Evolutionary conservation across 371 early-diverging fungal species (phyloP).

Genomic region (Apophysomyces ossiformis): DNA sequence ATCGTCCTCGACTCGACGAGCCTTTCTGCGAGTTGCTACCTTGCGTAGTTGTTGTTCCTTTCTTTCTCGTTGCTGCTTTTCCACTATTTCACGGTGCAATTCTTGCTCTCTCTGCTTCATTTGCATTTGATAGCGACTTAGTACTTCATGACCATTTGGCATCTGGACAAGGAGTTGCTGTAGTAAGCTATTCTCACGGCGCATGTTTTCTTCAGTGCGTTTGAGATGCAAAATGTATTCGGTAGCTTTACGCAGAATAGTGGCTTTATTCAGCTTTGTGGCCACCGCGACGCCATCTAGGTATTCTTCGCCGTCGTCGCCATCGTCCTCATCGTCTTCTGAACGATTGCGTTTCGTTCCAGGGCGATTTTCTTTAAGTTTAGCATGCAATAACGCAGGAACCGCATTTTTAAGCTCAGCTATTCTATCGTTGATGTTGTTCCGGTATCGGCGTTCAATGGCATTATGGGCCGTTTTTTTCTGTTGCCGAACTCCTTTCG

Average conservation of each 20-base stretch:
- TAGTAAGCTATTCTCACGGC: slow-evolving; percentile 58
- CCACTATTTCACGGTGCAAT: slow-evolving; percentile 26
- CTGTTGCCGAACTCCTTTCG: slow-evolving; percentile 31
- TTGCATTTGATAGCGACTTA: slow-evolving; percentile 38
- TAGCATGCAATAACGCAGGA: slow-evolving; percentile 77
- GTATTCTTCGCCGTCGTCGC: slow-evolving; percentile 65
- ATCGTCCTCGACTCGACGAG: slow-evolving; percentile 22
- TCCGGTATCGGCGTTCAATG: slow-evolving; percentile 91
- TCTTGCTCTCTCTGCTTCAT: slow-evolving; percentile 42
- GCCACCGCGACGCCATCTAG: slow-evolving; percentile 73
- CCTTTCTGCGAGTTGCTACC: slow-evolving; percentile 10
- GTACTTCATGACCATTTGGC: slow-evolving; percentile 58
- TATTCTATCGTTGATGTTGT: slow-evolving; percentile 94
- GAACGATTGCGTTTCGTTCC: slow-evolving; percentile 42
- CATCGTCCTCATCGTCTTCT: slow-evolving; percentile 51
- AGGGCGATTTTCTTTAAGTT: slow-evolving; percentile 47
- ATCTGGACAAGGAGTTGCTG: slow-evolving; percentile 58
- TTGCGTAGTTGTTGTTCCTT: slow-evolving; percentile 38
- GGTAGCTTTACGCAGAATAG: slow-evolving; percentile 84
- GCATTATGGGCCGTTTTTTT: slow-evolving; percentile 94
- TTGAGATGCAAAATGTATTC: slow-evolving; percentile 86
- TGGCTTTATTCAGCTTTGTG: slow-evolving; percentile 89
- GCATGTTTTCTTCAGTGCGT: slow-evolving; percentile 56
- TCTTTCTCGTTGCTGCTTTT: slow-evolving; percentile 30
- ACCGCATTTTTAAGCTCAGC: slow-evolving; percentile 83